Conservation (phyloP, 1,284 basidiomycete species). For the Bondarzewia mesenterica region DNA sequence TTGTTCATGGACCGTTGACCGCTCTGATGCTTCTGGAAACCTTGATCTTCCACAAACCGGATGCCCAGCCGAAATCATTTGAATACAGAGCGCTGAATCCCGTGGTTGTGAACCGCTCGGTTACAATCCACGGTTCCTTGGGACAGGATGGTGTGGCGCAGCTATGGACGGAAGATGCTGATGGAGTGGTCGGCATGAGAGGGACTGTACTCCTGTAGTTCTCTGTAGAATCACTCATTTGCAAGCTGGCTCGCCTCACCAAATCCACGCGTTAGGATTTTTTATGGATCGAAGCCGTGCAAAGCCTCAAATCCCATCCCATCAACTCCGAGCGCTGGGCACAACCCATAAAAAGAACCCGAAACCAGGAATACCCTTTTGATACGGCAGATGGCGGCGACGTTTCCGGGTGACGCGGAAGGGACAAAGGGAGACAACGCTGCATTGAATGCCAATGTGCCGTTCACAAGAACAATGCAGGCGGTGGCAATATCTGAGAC, state of each 20-base stretch:
- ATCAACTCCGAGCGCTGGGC: no score
- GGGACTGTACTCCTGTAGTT: conserved; percentile 25
- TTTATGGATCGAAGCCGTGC: no score
- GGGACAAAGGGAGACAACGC: not conserved
- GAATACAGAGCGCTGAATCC: conserved; percentile 74
- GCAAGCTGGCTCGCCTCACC: no score
- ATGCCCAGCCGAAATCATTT: conserved; percentile 40
- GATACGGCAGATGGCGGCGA: no score
- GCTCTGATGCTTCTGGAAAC: conserved; percentile 71
- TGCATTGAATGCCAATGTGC: no score
- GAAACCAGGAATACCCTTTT: no score
- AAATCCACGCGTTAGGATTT: no score
- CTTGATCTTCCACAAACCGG: conserved; percentile 38
- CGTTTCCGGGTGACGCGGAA: not conserved
- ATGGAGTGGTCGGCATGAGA: conserved; percentile 64
- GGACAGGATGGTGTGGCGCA: conserved; percentile 23
- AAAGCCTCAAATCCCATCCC: no score
- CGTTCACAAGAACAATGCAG: no score
- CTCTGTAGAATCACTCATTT: no score
- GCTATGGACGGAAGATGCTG: conserved; percentile 23
- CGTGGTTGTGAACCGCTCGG: conserved; percentile 52
- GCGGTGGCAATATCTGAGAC: no score
- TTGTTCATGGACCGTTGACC: conserved; percentile 78
- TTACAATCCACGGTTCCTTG: conserved; percentile 48
- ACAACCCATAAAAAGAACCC: no score